Evolutionary conservation across 495 filamentous ascomycete species (phyloP).

Genomic region (Cladorrhinum samala): DNA sequence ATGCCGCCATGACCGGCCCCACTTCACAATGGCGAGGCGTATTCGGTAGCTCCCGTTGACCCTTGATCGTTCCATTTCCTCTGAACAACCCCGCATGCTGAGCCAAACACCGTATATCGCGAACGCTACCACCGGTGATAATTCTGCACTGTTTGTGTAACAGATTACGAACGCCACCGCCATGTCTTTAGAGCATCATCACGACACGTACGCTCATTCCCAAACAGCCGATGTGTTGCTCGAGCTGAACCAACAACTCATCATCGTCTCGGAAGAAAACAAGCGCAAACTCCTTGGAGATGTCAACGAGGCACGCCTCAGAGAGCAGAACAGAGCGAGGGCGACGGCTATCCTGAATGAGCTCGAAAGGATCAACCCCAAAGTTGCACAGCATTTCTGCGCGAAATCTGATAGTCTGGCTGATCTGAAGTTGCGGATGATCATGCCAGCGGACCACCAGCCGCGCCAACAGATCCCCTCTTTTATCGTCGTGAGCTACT

Average conservation of each 20-base stretch:
- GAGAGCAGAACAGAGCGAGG: not conserved
- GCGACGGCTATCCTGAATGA: constrained; percentile 13
- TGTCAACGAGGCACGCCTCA: not conserved
- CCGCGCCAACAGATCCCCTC: not conserved
- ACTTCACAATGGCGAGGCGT: too few species aligned
- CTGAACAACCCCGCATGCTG: too few species aligned
- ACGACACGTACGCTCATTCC: not conserved
- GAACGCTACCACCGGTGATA: too few species aligned
- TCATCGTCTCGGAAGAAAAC: not conserved
- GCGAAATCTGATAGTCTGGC: constrained; percentile 12
- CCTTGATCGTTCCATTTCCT: too few species aligned
- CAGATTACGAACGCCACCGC: too few species aligned
- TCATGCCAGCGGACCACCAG: not conserved
- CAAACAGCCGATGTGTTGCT: not conserved
- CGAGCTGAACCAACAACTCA: not conserved
- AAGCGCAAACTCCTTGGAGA: not conserved
- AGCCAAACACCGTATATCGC: too few species aligned
- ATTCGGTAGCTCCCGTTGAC: too few species aligned
- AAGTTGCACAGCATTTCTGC: constrained; percentile 7
- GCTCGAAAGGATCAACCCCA: constrained; percentile 14
- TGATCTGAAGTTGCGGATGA: constrained; percentile 13
- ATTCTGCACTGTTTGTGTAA: too few species aligned
- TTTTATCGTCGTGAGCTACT: constrained; percentile 23
- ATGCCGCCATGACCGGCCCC: too few species aligned
- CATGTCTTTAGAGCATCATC: too few species aligned